Evolutionary conservation across 2,329 filamentous ascomycete genomes (phyloP).

Genomic region (Talaromyces sp.): DNA sequence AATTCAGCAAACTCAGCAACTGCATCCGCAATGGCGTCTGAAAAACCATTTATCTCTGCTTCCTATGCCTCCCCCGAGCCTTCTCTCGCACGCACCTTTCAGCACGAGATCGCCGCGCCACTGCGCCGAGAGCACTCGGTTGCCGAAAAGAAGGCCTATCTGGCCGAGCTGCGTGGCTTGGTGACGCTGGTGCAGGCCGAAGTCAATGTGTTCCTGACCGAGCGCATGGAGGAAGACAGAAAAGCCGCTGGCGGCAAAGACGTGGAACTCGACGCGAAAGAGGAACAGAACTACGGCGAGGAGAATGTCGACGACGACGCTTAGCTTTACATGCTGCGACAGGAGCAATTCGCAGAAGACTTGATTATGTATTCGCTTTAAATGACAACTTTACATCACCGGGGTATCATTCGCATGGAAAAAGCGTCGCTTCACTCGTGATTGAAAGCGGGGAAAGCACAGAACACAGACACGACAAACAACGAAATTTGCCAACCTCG

Average conservation of each 20-base stretch:
- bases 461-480: constrained; percentile 3
- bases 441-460: not conserved
- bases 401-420: constrained; percentile 11
- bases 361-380: not conserved
- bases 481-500: not conserved
- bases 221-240: constrained; percentile 59
- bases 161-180: constrained; percentile 46
- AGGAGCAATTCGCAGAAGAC: not conserved
- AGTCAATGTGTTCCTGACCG: constrained; percentile 55
- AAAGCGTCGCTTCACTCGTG: not conserved
- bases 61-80: constrained; percentile 24
- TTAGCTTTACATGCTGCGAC: not conserved
- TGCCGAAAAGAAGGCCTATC: constrained; percentile 48
- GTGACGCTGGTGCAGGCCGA: constrained; percentile 51
- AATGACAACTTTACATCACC: constrained; percentile 4
- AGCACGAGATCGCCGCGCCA: constrained; percentile 21
- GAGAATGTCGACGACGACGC: constrained; percentile 64
- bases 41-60: constrained; percentile 16
- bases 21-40: not conserved
- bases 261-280: constrained; percentile 36
- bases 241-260: constrained; percentile 24
- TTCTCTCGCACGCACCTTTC: constrained; percentile 24
- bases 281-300: constrained; percentile 70
- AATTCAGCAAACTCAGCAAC: not conserved
- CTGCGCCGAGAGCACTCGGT: constrained; percentile 13